phyloP scores from a whole-genome alignment of 208 protist species.

The Trypanosoma caninum region DNA sequence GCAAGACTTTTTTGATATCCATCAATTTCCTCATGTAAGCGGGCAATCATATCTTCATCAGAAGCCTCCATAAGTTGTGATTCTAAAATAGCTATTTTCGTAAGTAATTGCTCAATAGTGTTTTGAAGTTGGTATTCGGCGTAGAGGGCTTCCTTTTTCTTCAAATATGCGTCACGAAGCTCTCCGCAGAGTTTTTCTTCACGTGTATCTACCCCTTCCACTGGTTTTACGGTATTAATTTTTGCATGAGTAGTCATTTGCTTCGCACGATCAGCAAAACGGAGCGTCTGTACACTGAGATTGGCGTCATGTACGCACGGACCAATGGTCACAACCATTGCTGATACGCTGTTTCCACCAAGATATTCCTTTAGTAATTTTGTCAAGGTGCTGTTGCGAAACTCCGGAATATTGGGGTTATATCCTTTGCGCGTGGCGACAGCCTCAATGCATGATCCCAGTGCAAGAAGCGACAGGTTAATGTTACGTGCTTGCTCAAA shows the following conservation, averaged over 20 bases:
- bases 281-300: slow-evolving; percentile 80
- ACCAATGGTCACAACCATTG: slow-evolving; percentile 78
- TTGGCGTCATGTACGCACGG: slow-evolving; percentile 62
- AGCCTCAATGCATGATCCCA: slow-evolving; percentile 81
- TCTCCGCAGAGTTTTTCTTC: slow-evolving; percentile 37
- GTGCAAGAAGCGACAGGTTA: slow-evolving; percentile 74
- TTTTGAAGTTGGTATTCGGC: slow-evolving; percentile 68
- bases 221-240: slow-evolving; percentile 62
- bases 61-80: slow-evolving; percentile 34
- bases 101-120: slow-evolving; percentile 55
- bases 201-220: slow-evolving; percentile 33
- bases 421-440: slow-evolving; percentile 48
- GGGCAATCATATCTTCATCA: slow-evolving; percentile 55
- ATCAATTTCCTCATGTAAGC: slow-evolving; percentile 58
- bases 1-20: slow-evolving; percentile 49
- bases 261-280: slow-evolving; percentile 86
- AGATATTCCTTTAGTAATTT: slow-evolving; percentile 87
- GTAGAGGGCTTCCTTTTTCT: slow-evolving; percentile 76
- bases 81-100: slow-evolving; percentile 63
- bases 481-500: slow-evolving; percentile 87
- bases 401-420: slow-evolving; percentile 62
- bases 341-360: slow-evolving; percentile 81
- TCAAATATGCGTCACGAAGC: slow-evolving; percentile 57
- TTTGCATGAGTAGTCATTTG: slow-evolving; percentile 77
- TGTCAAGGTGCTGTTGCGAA: slow-evolving; percentile 81